phyloP scores from a whole-genome alignment of 2,329 filamentous ascomycete genomes.

The Diaporthe sp. region DNA sequence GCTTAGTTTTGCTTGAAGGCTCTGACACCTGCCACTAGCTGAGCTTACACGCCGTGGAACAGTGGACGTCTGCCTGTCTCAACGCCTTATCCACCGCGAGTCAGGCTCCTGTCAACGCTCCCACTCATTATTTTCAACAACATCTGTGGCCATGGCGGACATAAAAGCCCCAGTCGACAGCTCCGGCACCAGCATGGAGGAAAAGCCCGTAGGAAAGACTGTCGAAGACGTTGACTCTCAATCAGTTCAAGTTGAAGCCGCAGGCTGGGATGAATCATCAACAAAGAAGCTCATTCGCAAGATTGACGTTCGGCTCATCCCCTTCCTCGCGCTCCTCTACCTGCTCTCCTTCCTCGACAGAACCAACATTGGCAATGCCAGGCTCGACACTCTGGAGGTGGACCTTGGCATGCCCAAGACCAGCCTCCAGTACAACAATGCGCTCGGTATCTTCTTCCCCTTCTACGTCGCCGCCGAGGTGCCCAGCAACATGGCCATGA shows the following conservation, averaged over 20 bases:
- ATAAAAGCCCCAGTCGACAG: conserved; percentile 20
- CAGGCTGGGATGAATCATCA: conserved; percentile 46
- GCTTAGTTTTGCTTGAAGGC: neutral
- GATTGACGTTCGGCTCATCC: conserved; percentile 62
- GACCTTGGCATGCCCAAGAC: conserved; percentile 42
- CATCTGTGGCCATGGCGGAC: conserved; percentile 11
- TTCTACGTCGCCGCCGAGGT: conserved; percentile 60
- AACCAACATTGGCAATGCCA: conserved; percentile 60
- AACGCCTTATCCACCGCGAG: neutral
- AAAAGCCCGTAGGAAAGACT: neutral
- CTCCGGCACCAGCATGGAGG: conserved; percentile 23
- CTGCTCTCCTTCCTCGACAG: conserved; percentile 51
- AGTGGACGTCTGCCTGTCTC: neutral
- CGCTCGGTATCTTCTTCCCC: conserved; percentile 57
- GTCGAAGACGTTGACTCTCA: conserved; percentile 4
- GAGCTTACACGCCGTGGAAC: neutral
- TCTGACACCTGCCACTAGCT: neutral
- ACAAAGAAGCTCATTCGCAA: conserved; percentile 59
- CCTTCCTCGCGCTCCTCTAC: conserved; percentile 56
- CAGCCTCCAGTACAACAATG: conserved; percentile 44
- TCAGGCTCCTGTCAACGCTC: neutral
- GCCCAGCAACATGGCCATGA: conserved; percentile 63
- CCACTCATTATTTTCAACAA: neutral
- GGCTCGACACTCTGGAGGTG: conserved; percentile 48
- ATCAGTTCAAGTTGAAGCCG: conserved; percentile 40